A percentile compares a stretch with the other conserved stretches of the same genome.
Evolutionary conservation across 306 rosid species (phyloP).

Genomic region (Cyamopsis tetragonoloba): DNA sequence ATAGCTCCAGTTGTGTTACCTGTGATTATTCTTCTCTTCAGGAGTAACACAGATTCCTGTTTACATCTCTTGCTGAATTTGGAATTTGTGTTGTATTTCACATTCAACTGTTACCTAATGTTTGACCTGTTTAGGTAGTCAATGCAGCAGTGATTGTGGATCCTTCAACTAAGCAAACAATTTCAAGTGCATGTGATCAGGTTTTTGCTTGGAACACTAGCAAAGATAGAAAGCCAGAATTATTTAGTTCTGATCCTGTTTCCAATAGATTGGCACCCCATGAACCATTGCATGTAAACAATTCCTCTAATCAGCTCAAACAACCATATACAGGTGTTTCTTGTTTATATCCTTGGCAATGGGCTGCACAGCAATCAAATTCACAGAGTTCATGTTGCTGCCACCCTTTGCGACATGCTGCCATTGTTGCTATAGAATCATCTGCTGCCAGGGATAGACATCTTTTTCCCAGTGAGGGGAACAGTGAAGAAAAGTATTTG

Average conservation of each 20-base stretch:
- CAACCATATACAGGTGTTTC: conserved; percentile 34
- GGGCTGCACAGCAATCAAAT: conserved; percentile 53
- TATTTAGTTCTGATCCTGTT: conserved; percentile 12
- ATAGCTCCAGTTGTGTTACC: conserved; percentile 1
- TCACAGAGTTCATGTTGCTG: conserved; percentile 36
- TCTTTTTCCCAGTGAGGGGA: conserved; percentile 45
- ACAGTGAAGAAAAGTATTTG: conserved; percentile 32
- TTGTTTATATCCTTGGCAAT: conserved; percentile 69
- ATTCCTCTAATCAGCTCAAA: conserved; percentile 23
- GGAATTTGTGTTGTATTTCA: neutral
- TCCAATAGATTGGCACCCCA: conserved; percentile 27
- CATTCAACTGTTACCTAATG: conserved; percentile 9
- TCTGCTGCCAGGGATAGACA: conserved; percentile 76
- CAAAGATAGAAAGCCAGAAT: conserved; percentile 31
- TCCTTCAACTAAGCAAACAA: conserved; percentile 62
- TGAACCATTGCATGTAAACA: conserved; percentile 21
- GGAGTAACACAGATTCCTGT: too few species aligned
- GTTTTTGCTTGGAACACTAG: conserved; percentile 41
- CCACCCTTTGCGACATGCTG: conserved; percentile 86
- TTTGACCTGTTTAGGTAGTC: conserved; percentile 47
- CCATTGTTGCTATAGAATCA: conserved; percentile 79
- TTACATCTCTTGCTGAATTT: neutral
- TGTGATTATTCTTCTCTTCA: conserved; percentile 11
- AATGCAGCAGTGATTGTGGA: conserved; percentile 94
- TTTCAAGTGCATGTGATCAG: conserved; percentile 70